Conservation (phyloP, 2,329 filamentous ascomycete genomes). For the Cercospora janseana region DNA sequence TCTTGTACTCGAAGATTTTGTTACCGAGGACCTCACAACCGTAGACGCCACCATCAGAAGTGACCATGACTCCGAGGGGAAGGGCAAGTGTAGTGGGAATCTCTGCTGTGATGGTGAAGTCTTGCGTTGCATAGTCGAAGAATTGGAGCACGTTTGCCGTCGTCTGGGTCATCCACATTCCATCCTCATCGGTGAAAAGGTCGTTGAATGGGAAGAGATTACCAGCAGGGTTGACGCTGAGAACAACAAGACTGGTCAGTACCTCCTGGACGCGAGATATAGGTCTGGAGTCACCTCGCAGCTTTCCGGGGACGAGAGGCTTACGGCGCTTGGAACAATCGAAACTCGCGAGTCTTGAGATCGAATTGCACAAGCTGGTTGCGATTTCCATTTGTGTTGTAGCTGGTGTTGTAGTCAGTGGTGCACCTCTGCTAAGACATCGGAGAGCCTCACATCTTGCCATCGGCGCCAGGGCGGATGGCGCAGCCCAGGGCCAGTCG, state of each 20-base stretch:
- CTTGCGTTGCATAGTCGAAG: slow-evolving; percentile 12
- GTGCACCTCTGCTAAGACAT: not conserved
- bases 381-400: slow-evolving; percentile 15
- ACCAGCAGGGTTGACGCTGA: slow-evolving; percentile 22
- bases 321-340: slow-evolving; percentile 19
- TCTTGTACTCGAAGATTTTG: slow-evolving; percentile 22
- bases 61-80: slow-evolving; percentile 24
- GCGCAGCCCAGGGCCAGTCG: slow-evolving; percentile 17
- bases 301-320: not conserved
- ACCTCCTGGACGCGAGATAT: not conserved
- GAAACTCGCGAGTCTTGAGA: slow-evolving; percentile 13
- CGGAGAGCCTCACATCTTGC: slow-evolving; percentile 11
- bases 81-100: slow-evolving; percentile 21
- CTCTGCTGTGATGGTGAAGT: slow-evolving; percentile 17
- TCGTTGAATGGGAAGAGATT: slow-evolving; percentile 31
- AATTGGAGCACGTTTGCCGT: slow-evolving; percentile 21
- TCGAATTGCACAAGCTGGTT: slow-evolving; percentile 22
- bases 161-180: slow-evolving; percentile 31
- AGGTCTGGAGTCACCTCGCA: not conserved
- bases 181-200: slow-evolving; percentile 24
- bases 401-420: not conserved
- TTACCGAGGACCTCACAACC: slow-evolving; percentile 22
- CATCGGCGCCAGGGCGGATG: slow-evolving; percentile 15
- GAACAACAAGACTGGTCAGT: not conserved
- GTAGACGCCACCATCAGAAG: slow-evolving; percentile 20